These are phyloP conservation scores for Dentipellis sp. DNA, from an alignment of 768 basidiomycete species.

Conservation along the genomic window DNA sequence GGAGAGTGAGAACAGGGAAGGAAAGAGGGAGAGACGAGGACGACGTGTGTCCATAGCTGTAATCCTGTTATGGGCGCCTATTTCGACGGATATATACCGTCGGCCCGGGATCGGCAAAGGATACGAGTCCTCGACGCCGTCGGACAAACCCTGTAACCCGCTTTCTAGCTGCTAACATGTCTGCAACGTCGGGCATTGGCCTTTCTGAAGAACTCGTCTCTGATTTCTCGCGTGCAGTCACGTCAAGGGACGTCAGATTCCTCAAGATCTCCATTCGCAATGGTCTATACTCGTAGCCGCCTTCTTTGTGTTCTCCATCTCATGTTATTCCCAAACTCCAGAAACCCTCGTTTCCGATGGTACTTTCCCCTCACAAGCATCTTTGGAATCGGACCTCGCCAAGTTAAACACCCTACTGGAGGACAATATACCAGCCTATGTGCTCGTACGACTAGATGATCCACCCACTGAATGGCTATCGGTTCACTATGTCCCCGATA, in stretches of 20 bases:
- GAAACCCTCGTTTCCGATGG: conserved; percentile 61
- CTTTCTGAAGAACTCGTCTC: conserved; percentile 49
- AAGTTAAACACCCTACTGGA: conserved; percentile 50
- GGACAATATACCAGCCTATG: conserved; percentile 61
- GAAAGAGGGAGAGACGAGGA: no score
- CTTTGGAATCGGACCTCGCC: conserved; percentile 54
- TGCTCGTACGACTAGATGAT: conserved; percentile 57
- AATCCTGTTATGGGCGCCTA: no score
- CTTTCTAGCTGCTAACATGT: conserved; percentile 35
- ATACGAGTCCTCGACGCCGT: no score
- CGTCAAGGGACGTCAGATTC: conserved; percentile 48
- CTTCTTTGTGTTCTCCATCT: conserved; percentile 16
- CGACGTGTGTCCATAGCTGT: no score
- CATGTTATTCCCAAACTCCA: conserved; percentile 23
- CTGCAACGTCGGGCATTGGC: conserved; percentile 63
- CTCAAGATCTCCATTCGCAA: conserved; percentile 70
- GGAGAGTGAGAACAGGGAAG: no score
- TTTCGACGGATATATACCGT: no score
- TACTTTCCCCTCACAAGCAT: conserved; percentile 36
- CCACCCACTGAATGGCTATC: conserved; percentile 60
- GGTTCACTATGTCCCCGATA: conserved; percentile 76
- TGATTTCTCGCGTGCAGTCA: conserved; percentile 49
- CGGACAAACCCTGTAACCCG: no score
- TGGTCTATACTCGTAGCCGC: conserved; percentile 36
- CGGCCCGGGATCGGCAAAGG: no score